phyloP scores from a whole-genome alignment of 495 filamentous ascomycete genomes.

The Echria macrotheca region DNA sequence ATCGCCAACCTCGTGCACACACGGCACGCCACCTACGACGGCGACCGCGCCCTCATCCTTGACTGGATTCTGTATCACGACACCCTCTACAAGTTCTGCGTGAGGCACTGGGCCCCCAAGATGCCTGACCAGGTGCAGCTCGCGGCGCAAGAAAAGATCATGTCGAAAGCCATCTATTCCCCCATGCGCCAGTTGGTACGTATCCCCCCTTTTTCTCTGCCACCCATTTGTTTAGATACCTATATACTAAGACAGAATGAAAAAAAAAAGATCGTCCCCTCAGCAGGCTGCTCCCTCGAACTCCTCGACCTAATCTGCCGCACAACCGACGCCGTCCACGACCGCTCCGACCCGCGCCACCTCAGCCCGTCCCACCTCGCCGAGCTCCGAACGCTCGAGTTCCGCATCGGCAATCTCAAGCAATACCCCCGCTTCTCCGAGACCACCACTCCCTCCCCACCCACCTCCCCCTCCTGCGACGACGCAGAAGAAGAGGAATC shows the following conservation, averaged over 20 bases:
- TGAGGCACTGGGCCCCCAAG: constrained; percentile 14
- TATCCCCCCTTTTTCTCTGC: neutral
- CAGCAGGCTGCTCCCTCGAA: constrained; percentile 20
- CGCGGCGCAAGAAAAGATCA: constrained; percentile 1
- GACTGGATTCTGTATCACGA: constrained; percentile 24
- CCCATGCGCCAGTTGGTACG: constrained; percentile 14
- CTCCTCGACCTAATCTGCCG: constrained; percentile 13
- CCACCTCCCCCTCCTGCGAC: neutral
- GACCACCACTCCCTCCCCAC: no score
- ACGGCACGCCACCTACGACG: constrained; percentile 9
- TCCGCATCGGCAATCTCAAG: neutral
- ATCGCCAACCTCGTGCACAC: constrained; percentile 10
- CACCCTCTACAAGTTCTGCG: constrained; percentile 20
- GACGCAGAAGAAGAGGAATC: neutral
- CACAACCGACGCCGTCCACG: constrained; percentile 6
- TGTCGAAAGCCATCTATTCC: constrained; percentile 16
- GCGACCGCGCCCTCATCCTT: constrained; percentile 17
- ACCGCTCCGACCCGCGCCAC: constrained; percentile 9
- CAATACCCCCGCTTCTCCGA: constrained; percentile 7
- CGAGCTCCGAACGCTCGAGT: neutral
- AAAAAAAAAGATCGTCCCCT: constrained; percentile 16
- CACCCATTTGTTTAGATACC: neutral
- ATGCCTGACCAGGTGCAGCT: neutral
- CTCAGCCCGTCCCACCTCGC: constrained; percentile 6
- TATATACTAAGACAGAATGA: no score